Evolutionary conservation across 768 basidiomycete genomes (phyloP).

Genomic region (Kwoniella sp.): DNA sequence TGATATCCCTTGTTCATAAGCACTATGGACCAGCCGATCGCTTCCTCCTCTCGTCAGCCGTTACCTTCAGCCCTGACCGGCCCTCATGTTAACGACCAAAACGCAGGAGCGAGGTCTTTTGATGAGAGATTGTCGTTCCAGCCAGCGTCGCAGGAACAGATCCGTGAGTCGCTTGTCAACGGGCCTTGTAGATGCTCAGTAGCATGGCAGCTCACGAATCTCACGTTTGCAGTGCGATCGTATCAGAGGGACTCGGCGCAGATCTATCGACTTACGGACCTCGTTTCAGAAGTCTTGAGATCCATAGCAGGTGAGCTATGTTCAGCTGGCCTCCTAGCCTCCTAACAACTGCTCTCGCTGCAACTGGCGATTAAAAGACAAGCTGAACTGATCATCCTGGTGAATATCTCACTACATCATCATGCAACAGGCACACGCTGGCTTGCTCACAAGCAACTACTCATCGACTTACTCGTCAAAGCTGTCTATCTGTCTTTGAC

Average conservation of each 20-base stretch:
- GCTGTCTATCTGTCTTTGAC: conserved; percentile 51
- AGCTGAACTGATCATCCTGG: background rate
- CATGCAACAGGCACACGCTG: conserved; percentile 41
- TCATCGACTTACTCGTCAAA: conserved; percentile 43
- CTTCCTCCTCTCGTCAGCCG: conserved; percentile 28
- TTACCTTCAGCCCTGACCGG: conserved; percentile 7
- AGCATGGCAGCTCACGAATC: background rate
- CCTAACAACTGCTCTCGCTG: background rate
- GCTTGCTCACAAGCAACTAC: conserved; percentile 42
- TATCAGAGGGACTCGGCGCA: conserved; percentile 53
- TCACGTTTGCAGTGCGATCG: conserved; percentile 40
- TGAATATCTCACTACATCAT: background rate
- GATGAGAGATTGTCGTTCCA: conserved; percentile 27
- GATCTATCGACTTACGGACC: conserved; percentile 40
- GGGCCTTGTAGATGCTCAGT: too few species aligned
- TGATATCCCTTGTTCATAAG: background rate
- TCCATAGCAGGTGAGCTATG: conserved; percentile 45
- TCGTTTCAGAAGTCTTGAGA: conserved; percentile 47
- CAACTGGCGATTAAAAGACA: background rate
- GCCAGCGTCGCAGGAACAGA: conserved; percentile 43
- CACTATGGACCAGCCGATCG: conserved; percentile 25
- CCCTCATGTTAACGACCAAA: background rate
- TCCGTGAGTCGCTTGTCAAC: conserved; percentile 31
- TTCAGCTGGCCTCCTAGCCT: background rate
- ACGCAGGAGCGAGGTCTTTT: conserved; percentile 6